Conservation (phyloP, 78 protist genomes). For the Isochrysis galbana region DNA sequence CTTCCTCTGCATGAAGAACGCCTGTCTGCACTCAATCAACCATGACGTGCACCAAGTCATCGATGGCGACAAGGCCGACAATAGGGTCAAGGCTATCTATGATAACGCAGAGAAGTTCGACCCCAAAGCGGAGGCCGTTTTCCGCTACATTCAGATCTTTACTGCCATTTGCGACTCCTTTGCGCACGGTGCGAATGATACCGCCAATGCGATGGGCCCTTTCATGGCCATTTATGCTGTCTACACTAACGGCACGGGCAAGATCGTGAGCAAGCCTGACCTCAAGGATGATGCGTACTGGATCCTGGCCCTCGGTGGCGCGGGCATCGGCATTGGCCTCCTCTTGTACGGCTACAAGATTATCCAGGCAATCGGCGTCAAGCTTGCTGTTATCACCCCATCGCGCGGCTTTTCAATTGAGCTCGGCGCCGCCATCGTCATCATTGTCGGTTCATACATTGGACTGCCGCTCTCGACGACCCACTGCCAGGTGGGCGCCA, state of each 20-base stretch:
- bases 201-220: conserved; percentile 15
- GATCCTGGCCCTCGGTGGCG: background rate
- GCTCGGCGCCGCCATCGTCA: too few species aligned
- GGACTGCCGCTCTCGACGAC: too few species aligned
- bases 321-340: background rate
- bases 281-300: background rate
- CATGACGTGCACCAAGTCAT: too few species aligned
- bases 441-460: too few species aligned
- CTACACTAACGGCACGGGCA: background rate
- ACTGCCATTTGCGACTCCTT: conserved; percentile 2
- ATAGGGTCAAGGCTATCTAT: too few species aligned
- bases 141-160: conserved; percentile 10
- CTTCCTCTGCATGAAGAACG: too few species aligned
- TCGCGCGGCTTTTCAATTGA: background rate
- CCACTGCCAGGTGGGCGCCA: too few species aligned
- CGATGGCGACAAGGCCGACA: too few species aligned
- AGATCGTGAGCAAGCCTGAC: too few species aligned
- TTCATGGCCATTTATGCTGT: conserved; percentile 1
- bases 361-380: background rate
- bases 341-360: background rate
- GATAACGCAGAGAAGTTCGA: too few species aligned
- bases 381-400: background rate
- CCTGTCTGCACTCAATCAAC: too few species aligned
- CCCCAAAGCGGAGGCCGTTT: too few species aligned
- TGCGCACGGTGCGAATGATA: conserved; percentile 51